Evolutionary conservation across 805 yeast species (phyloP), one percentile per base, ranked within the genome.

Genomic region (Candida tibetensis): DNA sequence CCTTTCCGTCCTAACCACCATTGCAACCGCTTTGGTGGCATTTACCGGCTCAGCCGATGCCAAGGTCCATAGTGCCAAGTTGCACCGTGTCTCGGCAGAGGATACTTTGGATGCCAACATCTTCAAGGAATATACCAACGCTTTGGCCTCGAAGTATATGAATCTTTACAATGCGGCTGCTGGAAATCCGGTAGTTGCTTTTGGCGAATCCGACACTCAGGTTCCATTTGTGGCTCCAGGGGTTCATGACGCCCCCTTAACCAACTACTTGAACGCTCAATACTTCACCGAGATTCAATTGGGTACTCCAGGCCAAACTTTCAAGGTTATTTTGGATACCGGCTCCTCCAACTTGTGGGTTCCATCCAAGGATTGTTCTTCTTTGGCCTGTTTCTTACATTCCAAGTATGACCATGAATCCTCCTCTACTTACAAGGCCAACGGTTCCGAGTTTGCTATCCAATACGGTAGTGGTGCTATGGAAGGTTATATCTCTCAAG

Each of bases 301-400:
- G 42, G 99, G 99, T 51, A 85, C 96, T 28, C 99, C 99, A 7
- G 87, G 85, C 34, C 99, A 93, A 71, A 62, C 77, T 13, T 93
- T 93, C 69, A 91, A 91, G 74, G 98, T 93, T 35, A 80, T 93
- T 46, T 74, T 93, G 56, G 99, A 93, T 66, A 91, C 99, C 17
- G 99, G 99, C 28, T 86, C 96, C 31, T 85, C 97, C 31, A 93
- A 93, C 67, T 74, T 93, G 69, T 93, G 99, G 99, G 88, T 93
- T 46, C 99, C 99, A 38, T 78, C 95, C 44, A 50, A 73, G 30
- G 89, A 86, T 49, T 93, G 99, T 71, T 72, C 88, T 34, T 88
- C 96, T 3, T 79, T 93, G 66, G 98, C 99, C 36, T 93, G 99
- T 70, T 91, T 77, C 76, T 74, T 93, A 62, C 99, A 93, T 70